Base-by-base conservation (phyloP, 805 yeast genomes). In the Suhomyces vadensis region DNA sequence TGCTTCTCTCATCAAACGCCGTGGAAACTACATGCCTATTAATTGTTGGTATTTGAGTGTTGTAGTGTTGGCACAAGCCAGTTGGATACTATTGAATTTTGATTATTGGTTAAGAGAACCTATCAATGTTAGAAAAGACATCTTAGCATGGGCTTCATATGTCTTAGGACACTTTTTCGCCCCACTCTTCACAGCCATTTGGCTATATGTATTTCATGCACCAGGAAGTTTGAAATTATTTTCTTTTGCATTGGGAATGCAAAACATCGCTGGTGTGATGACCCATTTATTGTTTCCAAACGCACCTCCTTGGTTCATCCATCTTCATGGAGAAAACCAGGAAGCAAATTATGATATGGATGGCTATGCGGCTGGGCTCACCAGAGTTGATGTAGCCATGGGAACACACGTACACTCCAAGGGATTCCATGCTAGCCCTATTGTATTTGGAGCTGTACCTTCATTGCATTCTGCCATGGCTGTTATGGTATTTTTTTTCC, bases 281-380 rank as follows among this genome's bases (percentile, higher is more conserved):
- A 83, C 87, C 2, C 88, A 83, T 58, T 56, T 84, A 27, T 38
- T 73, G 5, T 69, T 82, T 58, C 91, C 91, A 20, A 82, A 79
- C 57, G 86, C 88, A 1, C 86, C 90, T 0, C 90, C 90, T 3
- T 81, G 88, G 83, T 84, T 82, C 58, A 77, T 81, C 37, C 82
- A 78, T 55, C 48, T 79, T 48, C 74, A 83, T 51, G 87, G 88
- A 3, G 73, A 75, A 17, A 76, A 79, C 49, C 74, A 72, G 57
- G 44, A 66, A 7, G 84, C 85, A 1, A 69, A 74, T 48, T 84
- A 83, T 58, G 78, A 76, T 24, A 80, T 80, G 75, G 75, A 76
- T 10, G 87, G 87, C 10, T 84, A 77, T 55, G 85, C 87, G 2
- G 91, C 88, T 10, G 89, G 89, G 1, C 65, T 83, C 35, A 77